These are phyloP conservation scores for Candida coleopterorum DNA, from an alignment of 805 yeast species.

Conservation along the genomic window DNA sequence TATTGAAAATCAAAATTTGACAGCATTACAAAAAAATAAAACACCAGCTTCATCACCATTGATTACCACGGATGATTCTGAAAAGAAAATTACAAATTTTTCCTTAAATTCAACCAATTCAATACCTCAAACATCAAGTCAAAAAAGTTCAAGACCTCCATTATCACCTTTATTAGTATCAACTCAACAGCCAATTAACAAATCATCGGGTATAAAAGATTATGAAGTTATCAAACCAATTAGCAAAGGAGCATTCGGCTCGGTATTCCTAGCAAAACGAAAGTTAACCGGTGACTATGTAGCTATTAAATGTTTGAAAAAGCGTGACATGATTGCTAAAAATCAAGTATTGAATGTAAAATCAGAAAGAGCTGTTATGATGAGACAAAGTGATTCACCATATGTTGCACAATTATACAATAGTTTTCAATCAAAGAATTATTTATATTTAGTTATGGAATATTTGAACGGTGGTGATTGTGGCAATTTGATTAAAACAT, in stretches of 20 bases:
- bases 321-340: slow-evolving; percentile 94
- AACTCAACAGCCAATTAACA: slow-evolving; percentile 52
- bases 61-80: slow-evolving; percentile 17
- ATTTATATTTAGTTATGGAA: slow-evolving; percentile 91
- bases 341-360: slow-evolving; percentile 93
- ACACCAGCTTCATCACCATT: slow-evolving; percentile 59
- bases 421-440: slow-evolving; percentile 85
- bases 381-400: slow-evolving; percentile 91
- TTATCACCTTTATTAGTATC: slow-evolving; percentile 77
- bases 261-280: slow-evolving; percentile 82
- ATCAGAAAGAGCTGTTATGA: slow-evolving; percentile 96
- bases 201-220: slow-evolving; percentile 65
- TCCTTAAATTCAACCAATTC: slow-evolving; percentile 5
- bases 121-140: slow-evolving; percentile 4
- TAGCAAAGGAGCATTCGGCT: slow-evolving; percentile 96
- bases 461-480: slow-evolving; percentile 94
- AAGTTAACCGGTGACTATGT: slow-evolving; percentile 89
- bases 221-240: slow-evolving; percentile 90
- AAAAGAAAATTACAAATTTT: slow-evolving; percentile 7
- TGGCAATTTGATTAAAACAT: slow-evolving; percentile 74
- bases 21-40: slow-evolving; percentile 56
- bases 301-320: slow-evolving; percentile 88
- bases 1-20: slow-evolving; percentile 47
- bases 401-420: slow-evolving; percentile 86
- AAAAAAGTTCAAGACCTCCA: slow-evolving; percentile 48